Evolutionary conservation across 257 asterid species (phyloP).

Genomic region (Thymus mandschuricus): DNA sequence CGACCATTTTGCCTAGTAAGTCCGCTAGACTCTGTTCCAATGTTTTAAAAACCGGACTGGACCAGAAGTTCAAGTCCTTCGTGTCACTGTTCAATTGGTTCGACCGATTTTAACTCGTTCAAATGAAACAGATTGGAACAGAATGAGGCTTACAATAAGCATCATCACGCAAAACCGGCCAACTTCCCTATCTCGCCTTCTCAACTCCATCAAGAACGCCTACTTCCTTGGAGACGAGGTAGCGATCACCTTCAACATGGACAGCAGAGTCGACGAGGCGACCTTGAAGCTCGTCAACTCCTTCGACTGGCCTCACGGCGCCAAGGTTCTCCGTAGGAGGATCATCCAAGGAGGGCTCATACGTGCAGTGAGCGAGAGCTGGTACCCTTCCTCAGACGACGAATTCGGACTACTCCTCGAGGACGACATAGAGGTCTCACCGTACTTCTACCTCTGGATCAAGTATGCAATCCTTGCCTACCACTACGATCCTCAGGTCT

Average conservation of each 20-base stretch:
- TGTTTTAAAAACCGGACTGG: too few species aligned
- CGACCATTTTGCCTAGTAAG: constrained; percentile 87
- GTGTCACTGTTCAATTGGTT: too few species aligned
- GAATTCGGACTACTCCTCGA: constrained; percentile 85
- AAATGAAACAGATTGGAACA: constrained; percentile 76
- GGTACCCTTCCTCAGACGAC: constrained; percentile 92
- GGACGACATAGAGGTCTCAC: constrained; percentile 95
- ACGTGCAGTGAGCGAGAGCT: constrained; percentile 91
- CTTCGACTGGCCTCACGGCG: constrained; percentile 88
- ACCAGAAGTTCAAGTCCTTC: too few species aligned
- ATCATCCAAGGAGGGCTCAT: constrained; percentile 96
- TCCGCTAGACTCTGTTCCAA: background rate
- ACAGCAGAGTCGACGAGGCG: constrained; percentile 78
- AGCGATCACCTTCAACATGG: constrained; percentile 85
- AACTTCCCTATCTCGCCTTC: constrained; percentile 66
- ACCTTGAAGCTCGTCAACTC: constrained; percentile 70
- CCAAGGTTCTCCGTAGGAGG: constrained; percentile 68
- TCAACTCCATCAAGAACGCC: constrained; percentile 73
- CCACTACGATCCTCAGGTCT: constrained; percentile 86
- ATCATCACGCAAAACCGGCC: constrained; percentile 86
- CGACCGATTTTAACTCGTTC: background rate
- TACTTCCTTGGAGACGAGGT: constrained; percentile 84
- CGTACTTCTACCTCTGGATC: constrained; percentile 90
- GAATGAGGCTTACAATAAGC: constrained; percentile 71
- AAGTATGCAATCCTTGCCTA: constrained; percentile 78